These are phyloP conservation scores for Suillus subluteus DNA, from an alignment of 768 basidiomycete species.

Conservation along the genomic window DNA sequence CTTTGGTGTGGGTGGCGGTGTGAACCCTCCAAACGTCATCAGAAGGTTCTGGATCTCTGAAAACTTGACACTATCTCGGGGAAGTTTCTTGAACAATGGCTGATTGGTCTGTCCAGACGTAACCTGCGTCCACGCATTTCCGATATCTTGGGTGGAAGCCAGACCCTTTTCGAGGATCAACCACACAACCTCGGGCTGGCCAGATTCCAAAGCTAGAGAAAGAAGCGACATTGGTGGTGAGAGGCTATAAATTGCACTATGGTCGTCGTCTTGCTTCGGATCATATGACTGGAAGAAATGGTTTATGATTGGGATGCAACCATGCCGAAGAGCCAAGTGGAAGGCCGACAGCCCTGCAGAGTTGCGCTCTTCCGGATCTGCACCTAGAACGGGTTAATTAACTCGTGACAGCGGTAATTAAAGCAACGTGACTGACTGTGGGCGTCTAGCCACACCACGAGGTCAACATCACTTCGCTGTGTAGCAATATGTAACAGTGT, in stretches of 20 bases:
- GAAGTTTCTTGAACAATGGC: slow-evolving; percentile 26
- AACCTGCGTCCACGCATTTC: slow-evolving; percentile 52
- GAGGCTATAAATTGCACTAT: slow-evolving; percentile 49
- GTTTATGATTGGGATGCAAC: slow-evolving; percentile 54
- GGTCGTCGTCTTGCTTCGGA: slow-evolving; percentile 54
- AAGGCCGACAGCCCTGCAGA: slow-evolving; percentile 61
- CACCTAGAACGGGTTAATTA: slow-evolving; percentile 47
- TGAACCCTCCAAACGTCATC: slow-evolving; percentile 53
- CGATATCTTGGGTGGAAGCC: slow-evolving; percentile 50
- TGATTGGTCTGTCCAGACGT: slow-evolving; percentile 40
- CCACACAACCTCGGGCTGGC: slow-evolving; percentile 67
- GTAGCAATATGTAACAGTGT: slow-evolving; percentile 74
- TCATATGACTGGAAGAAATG: slow-evolving; percentile 67
- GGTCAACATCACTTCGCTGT: slow-evolving; percentile 52
- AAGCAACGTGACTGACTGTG: slow-evolving; percentile 56
- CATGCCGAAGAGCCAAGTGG: slow-evolving; percentile 62
- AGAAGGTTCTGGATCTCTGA: slow-evolving; percentile 58
- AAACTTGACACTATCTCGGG: slow-evolving; percentile 39
- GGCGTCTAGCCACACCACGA: slow-evolving; percentile 71
- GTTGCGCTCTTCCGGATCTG: slow-evolving; percentile 73
- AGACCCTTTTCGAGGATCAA: slow-evolving; percentile 64
- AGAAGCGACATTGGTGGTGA: slow-evolving; percentile 49
- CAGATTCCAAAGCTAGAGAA: slow-evolving; percentile 59
- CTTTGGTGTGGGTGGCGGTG: slow-evolving; percentile 44
- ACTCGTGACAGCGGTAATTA: slow-evolving; percentile 28